These are phyloP conservation scores for Paralagenidium karlingii DNA, from an alignment of 352 stramenopile genomes.

Conservation along the genomic window DNA sequence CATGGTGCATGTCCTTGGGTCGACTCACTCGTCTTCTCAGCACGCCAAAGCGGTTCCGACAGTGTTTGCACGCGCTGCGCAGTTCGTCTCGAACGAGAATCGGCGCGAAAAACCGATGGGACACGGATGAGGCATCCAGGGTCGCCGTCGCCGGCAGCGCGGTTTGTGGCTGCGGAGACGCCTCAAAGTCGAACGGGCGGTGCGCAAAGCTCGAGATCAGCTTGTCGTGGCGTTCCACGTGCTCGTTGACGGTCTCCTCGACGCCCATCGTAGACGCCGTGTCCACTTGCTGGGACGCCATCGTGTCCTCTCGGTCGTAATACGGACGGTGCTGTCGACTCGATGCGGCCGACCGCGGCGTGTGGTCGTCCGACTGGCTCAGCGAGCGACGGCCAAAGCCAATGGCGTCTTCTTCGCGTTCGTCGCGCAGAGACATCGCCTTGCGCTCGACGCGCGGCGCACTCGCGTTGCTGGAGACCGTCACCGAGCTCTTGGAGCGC, in stretches of 20 bases:
- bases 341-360: too few relatives aligned
- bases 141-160: too few relatives aligned
- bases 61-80: constrained; percentile 37
- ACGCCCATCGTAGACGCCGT: too few relatives aligned
- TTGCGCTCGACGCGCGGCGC: not conserved
- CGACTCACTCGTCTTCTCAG: constrained; percentile 45
- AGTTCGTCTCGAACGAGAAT: constrained; percentile 35
- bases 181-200: too few relatives aligned
- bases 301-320: too few relatives aligned
- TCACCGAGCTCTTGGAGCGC: not conserved
- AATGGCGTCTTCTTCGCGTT: too few relatives aligned
- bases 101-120: constrained; percentile 41
- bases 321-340: too few relatives aligned
- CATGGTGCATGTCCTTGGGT: too few relatives aligned
- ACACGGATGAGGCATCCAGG: not conserved
- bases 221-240: not conserved
- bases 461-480: not conserved
- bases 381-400: not conserved
- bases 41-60: constrained; percentile 53
- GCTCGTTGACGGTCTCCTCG: not conserved
- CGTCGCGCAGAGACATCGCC: too few relatives aligned
- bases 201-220: too few relatives aligned
- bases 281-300: too few relatives aligned
- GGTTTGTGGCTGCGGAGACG: too few relatives aligned
- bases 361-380: not conserved